Base-by-base conservation (phyloP, 1,139 yeast species). In the Pichia sp. region DNA sequence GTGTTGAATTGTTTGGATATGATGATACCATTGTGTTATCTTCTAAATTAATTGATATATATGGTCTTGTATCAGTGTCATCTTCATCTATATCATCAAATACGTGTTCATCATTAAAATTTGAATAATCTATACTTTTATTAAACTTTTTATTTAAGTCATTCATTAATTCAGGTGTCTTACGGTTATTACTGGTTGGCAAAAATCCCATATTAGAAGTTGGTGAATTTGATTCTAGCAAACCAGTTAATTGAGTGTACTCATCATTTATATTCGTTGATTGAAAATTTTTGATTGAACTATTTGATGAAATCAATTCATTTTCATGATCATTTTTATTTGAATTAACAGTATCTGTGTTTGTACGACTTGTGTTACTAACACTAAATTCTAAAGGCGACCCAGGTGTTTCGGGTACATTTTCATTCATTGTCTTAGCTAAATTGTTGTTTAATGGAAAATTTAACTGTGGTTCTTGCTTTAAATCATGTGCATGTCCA, bases 201-300 rank as follows among this genome's bases (percentile, higher is more conserved):
- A 47, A 4, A 34, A 27, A 48, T 13, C 38, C 44, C 7, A 28
- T 60, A 16, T 62, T 74, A 3, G 83, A 82, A n/a, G 79, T 74
- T 10, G 79, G 67, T 2, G 83, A 81, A 56, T 77, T 76, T 34
- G 80, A 74, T 48, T 73, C 73, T 38, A 79, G 62, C 29, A 81
- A 73, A 61, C 79, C 84, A 13, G 84, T 83, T 56, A 82, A 67
- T 76, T 80, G 80, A 54, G 73, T 63, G 60, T 81, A 81, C 62
- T 82, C 87, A 56, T 79, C 81, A 63, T 79, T 79, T 22, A 66
- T 66, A 42, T 65, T 56, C n/a, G 54, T 48, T 2, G 68, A 65
- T 50, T 62, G 62, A 53, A 65, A 66, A 28, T 60, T 59, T 43
- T 54, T 56, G 16, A 48, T 52, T 16, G 61, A 56, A 30, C 57